Evolutionary conservation across 2,329 filamentous ascomycete genomes (phyloP).

Genomic region (Aureobasidium sp.): DNA sequence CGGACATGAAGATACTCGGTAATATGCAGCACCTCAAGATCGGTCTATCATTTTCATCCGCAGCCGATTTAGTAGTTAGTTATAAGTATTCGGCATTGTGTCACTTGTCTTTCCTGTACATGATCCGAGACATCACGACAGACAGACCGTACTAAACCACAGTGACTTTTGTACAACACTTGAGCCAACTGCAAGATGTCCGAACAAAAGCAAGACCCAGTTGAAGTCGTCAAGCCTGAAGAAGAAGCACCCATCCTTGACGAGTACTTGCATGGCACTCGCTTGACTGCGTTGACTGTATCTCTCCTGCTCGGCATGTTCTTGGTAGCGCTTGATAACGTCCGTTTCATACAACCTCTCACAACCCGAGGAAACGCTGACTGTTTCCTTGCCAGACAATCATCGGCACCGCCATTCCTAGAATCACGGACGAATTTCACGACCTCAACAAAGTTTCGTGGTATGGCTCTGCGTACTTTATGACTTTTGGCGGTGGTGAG

Average conservation of each 20-base stretch:
- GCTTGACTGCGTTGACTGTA: background rate
- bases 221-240: background rate
- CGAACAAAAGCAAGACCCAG: background rate
- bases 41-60: background rate
- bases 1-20: background rate
- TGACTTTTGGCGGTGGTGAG: conserved; percentile 2
- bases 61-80: background rate
- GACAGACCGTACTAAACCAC: background rate
- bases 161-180: background rate
- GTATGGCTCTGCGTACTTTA: conserved; percentile 19
- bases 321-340: conserved; percentile 18
- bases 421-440: conserved; percentile 30
- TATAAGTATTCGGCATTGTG: background rate
- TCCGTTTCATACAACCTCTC: background rate
- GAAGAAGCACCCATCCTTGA: background rate
- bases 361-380: background rate
- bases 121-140: background rate
- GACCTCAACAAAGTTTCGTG: conserved; percentile 27
- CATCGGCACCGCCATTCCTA: conserved; percentile 25
- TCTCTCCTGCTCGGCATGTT: conserved; percentile 16
- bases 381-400: conserved; percentile 15
- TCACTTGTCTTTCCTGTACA: background rate
- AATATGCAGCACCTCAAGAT: background rate
- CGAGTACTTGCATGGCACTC: background rate
- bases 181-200: background rate